These are phyloP conservation scores for Penstemon newberryi DNA, from an alignment of 257 asterid species.

Conservation along the genomic window DNA sequence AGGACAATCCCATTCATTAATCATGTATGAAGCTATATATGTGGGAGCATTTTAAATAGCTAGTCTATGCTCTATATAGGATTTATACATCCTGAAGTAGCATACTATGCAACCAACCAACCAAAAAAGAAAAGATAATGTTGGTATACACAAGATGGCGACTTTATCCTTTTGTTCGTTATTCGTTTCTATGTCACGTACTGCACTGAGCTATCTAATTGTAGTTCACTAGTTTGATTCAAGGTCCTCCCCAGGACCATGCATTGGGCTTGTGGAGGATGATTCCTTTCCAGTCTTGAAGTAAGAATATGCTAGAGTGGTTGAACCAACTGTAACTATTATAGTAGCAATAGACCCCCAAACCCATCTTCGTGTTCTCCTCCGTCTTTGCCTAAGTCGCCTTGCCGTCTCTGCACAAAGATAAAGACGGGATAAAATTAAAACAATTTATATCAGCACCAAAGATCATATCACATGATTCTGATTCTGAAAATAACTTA, in stretches of 20 bases:
- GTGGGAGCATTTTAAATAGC: too few species aligned
- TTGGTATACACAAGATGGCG: constrained; percentile 46
- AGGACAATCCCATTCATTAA: too few species aligned
- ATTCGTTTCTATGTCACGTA: constrained; percentile 25
- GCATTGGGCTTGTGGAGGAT: constrained; percentile 37
- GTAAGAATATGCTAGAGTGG: constrained; percentile 63
- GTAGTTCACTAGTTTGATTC: constrained; percentile 35
- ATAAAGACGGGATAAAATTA: background rate
- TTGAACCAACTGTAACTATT: constrained; percentile 56
- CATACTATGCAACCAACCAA: constrained; percentile 28
- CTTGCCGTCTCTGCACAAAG: constrained; percentile 61
- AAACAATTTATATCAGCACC: background rate
- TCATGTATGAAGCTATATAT: too few species aligned
- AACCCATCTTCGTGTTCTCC: constrained; percentile 62
- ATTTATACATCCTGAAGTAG: constrained; percentile 41
- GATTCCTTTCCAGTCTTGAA: constrained; percentile 55
- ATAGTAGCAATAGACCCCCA: constrained; percentile 79
- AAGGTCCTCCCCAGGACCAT: constrained; percentile 35
- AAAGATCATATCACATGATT: too few species aligned
- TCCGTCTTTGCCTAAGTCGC: constrained; percentile 68
- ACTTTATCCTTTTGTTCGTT: constrained; percentile 37
- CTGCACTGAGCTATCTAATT: constrained; percentile 29
- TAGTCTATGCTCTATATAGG: constrained; percentile 31
- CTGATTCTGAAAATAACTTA: too few species aligned
- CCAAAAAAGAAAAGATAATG: constrained; percentile 14